These are phyloP conservation scores for Mariannaea sp. DNA, from an alignment of 2,329 filamentous ascomycete species.

Conservation along the genomic window DNA sequence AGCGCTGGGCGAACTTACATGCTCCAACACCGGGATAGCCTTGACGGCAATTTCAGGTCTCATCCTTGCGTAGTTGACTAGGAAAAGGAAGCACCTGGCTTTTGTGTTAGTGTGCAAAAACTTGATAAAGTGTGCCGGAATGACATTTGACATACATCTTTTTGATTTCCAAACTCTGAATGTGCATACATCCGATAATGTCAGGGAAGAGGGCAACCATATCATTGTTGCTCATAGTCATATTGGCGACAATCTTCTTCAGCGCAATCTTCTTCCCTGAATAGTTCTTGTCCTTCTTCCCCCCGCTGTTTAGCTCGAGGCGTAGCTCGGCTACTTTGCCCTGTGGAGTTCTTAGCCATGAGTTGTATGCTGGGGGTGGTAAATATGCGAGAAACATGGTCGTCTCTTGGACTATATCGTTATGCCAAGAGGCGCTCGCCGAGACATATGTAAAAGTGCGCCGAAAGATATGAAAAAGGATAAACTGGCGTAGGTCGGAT, in stretches of 20 bases:
- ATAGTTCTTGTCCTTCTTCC: slow-evolving; percentile 98
- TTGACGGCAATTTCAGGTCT: slow-evolving; percentile 94
- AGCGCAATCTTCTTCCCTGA: slow-evolving; percentile 94
- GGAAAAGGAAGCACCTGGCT: slow-evolving; percentile 94
- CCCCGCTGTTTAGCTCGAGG: slow-evolving; percentile 88
- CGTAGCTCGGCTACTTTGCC: slow-evolving; percentile 98
- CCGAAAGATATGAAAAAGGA: background rate
- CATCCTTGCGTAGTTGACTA: slow-evolving; percentile 95
- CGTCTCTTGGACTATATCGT: slow-evolving; percentile 22
- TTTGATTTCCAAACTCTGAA: slow-evolving; percentile 95
- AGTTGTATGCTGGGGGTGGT: slow-evolving; percentile 50
- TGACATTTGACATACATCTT: slow-evolving; percentile 74
- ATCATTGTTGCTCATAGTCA: slow-evolving; percentile 99
- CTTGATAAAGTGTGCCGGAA: background rate
- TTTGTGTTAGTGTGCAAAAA: slow-evolving; percentile 12
- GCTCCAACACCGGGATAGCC: slow-evolving; percentile 83
- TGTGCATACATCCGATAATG: slow-evolving; percentile 92
- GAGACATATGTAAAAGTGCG: slow-evolving; percentile 20
- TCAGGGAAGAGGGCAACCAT: slow-evolving; percentile 98
- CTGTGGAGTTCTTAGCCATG: slow-evolving; percentile 69
- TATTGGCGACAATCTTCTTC: slow-evolving; percentile 99
- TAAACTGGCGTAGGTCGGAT: background rate
- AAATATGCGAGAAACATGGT: slow-evolving; percentile 61
- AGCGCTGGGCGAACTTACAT: slow-evolving; percentile 56
- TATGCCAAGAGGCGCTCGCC: slow-evolving; percentile 8